These are phyloP conservation scores for Phytophthora sansomeana DNA, from an alignment of 352 stramenopile genomes.

Conservation along the genomic window DNA sequence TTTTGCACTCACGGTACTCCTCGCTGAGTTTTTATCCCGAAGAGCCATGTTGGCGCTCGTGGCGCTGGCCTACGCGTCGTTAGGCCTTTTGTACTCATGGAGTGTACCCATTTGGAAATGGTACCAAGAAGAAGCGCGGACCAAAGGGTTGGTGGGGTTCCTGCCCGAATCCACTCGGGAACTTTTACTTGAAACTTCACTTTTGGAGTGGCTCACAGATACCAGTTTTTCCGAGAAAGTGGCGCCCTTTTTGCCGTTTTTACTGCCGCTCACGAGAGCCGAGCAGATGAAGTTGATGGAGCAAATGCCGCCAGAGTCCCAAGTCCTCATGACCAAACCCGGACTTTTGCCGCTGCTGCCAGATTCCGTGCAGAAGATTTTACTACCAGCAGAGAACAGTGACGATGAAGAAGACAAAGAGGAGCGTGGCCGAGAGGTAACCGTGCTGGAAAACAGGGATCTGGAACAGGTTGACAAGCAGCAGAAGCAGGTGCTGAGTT, in stretches of 20 bases:
- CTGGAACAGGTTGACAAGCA: conserved; percentile 4
- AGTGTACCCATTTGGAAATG: conserved; percentile 80
- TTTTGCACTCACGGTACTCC: conserved; percentile 74
- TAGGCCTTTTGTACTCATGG: conserved; percentile 82
- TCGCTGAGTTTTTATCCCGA: conserved; percentile 81
- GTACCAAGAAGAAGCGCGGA: conserved; percentile 69
- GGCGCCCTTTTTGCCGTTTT: conserved; percentile 75
- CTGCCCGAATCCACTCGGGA: conserved; percentile 66
- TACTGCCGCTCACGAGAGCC: conserved; percentile 67
- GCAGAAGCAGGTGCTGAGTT: conserved; percentile 26
- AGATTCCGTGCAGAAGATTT: conserved; percentile 56
- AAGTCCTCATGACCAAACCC: conserved; percentile 77
- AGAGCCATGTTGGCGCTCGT: conserved; percentile 78
- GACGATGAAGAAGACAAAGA: conserved; percentile 13
- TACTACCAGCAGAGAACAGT: conserved; percentile 47
- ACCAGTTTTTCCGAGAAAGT: conserved; percentile 77
- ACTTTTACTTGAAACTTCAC: conserved; percentile 73
- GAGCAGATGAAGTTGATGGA: conserved; percentile 80
- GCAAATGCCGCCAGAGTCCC: conserved; percentile 69
- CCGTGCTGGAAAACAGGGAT: conserved; percentile 13
- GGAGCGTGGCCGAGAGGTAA: conserved; percentile 1
- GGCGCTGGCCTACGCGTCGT: conserved; percentile 65
- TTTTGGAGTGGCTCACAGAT: conserved; percentile 87
- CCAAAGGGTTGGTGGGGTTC: conserved; percentile 67
- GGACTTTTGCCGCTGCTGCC: conserved; percentile 76